Evolutionary conservation across 306 rosid species (phyloP).

Genomic region (Heteromeles arbutifolia): DNA sequence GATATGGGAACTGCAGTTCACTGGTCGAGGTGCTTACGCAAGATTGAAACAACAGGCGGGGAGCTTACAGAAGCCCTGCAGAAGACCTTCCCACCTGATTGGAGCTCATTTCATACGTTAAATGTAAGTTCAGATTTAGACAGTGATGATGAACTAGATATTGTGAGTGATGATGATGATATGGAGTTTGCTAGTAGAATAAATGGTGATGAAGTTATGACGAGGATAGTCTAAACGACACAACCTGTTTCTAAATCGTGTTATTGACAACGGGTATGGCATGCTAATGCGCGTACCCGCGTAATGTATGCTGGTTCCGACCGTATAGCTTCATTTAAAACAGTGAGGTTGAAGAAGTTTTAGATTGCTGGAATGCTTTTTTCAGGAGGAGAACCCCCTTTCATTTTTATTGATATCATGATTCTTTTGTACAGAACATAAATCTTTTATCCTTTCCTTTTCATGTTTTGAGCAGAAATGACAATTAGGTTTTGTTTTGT

Average conservation of each 20-base stretch:
- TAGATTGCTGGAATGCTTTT: not conserved
- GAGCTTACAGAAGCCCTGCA: constrained; percentile 83
- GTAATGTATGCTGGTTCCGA: not conserved
- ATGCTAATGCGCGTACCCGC: not conserved
- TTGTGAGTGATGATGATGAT: constrained; percentile 14
- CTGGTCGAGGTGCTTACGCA: constrained; percentile 81
- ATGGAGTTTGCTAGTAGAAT: constrained; percentile 17
- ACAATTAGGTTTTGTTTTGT: no score
- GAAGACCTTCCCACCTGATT: constrained; percentile 92
- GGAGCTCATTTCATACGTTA: constrained; percentile 50
- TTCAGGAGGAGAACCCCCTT: not conserved
- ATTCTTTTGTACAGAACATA: constrained; percentile 5
- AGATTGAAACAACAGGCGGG: constrained; percentile 83
- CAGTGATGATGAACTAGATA: constrained; percentile 27
- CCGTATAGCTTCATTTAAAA: not conserved
- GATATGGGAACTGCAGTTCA: constrained; percentile 98
- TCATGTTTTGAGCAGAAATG: not conserved
- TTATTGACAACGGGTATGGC: not conserved
- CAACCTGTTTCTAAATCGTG: constrained; percentile 5
- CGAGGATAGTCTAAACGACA: constrained; percentile 10
- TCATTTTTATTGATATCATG: not conserved
- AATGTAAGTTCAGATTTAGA: constrained; percentile 26
- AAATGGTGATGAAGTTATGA: not conserved
- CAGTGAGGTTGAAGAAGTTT: not conserved
- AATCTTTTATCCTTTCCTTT: no score